Conservation (phyloP, 2,329 filamentous ascomycete species). For the Beauveria rudraprayagi region DNA sequence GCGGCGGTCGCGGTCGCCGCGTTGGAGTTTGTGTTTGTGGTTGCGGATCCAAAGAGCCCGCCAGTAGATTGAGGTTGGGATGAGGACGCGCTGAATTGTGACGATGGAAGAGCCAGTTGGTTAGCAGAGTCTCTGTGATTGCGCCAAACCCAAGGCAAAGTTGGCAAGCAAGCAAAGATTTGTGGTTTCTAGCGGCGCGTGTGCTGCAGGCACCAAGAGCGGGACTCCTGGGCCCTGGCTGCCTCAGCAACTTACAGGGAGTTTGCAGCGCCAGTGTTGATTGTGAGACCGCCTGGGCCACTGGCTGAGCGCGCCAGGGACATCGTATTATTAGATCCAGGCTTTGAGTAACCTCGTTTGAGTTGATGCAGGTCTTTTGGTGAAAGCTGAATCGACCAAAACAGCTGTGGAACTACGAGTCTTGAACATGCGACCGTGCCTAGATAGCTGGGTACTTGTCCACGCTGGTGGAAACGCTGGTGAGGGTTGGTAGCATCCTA, state of each 20-base stretch:
- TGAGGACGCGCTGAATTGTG: conserved; percentile 19
- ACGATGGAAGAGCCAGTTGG: neutral
- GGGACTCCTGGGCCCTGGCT: conserved; percentile 7
- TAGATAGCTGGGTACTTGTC: neutral
- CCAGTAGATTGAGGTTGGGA: conserved; percentile 27
- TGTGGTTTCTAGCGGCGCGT: conserved; percentile 7
- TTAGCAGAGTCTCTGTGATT: neutral
- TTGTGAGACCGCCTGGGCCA: conserved; percentile 52
- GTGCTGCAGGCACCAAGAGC: neutral
- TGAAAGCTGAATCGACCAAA: neutral
- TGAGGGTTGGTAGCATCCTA: neutral
- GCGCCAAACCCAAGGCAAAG: neutral
- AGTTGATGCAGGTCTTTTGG: conserved; percentile 7
- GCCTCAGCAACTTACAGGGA: conserved; percentile 23
- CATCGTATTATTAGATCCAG: conserved; percentile 26
- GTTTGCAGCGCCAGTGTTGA: conserved; percentile 57
- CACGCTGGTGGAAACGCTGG: too few species aligned
- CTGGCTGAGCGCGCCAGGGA: conserved; percentile 50
- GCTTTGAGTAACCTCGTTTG: conserved; percentile 7
- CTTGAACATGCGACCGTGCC: neutral
- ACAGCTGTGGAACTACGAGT: conserved; percentile 2
- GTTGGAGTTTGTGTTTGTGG: conserved; percentile 18
- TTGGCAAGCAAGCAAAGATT: conserved; percentile 3
- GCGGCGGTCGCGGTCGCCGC: conserved; percentile 18
- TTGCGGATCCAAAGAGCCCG: conserved; percentile 29